Evolutionary conservation across 1,139 yeast genomes (phyloP).

Genomic region (Candida gigantensis): DNA sequence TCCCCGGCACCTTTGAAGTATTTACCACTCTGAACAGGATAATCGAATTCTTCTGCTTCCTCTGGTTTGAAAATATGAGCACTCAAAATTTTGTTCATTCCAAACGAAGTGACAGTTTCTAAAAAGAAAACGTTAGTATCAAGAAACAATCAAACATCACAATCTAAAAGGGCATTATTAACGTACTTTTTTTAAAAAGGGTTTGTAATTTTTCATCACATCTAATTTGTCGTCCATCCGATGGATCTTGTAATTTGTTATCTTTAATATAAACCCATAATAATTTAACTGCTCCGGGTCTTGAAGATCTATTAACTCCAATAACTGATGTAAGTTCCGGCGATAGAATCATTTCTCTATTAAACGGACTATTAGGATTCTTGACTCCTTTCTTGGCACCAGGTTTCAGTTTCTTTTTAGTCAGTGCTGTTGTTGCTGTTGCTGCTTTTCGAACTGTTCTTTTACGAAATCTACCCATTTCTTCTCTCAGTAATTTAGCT

Average conservation of each 20-base stretch:
- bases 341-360: conserved; percentile 46
- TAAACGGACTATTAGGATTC: conserved; percentile 32
- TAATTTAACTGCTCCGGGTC: conserved; percentile 72
- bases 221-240: conserved; percentile 62
- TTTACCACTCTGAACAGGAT: no score
- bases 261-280: conserved; percentile 76
- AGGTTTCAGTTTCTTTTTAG: conserved; percentile 8
- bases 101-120: conserved; percentile 62
- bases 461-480: conserved; percentile 8
- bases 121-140: conserved; percentile 19
- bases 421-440: conserved; percentile 9
- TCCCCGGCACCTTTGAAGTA: no score
- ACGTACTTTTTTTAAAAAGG: conserved; percentile 54
- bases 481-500: conserved; percentile 43
- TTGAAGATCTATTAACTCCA: conserved; percentile 44
- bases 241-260: conserved; percentile 66
- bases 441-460: conserved; percentile 9
- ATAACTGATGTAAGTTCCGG: conserved; percentile 49
- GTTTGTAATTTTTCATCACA: conserved; percentile 66
- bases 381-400: conserved; percentile 9
- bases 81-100: conserved; percentile 60
- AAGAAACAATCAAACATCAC: not conserved
- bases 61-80: conserved; percentile 54
- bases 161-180: no score
- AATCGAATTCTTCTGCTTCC: no score